A percentile compares a stretch with the other conserved stretches of the same genome.
Conservation (phyloP, 257 asterid species). For the Capsicum pubescens region DNA sequence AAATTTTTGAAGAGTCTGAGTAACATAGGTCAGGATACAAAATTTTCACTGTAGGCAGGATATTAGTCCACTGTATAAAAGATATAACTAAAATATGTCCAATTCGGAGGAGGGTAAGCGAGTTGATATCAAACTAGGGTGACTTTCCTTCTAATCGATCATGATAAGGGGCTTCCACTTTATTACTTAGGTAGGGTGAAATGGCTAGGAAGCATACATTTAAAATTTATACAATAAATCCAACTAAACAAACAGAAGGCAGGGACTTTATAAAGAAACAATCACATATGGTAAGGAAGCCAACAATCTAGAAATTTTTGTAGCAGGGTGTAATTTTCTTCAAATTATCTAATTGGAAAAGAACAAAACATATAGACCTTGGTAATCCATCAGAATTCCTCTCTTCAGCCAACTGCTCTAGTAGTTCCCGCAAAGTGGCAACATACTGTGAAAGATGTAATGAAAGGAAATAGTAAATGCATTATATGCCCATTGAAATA, state of each 20-base stretch:
- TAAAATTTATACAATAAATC: neutral
- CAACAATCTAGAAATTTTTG: neutral
- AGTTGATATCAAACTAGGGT: neutral
- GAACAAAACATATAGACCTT: slow-evolving; percentile 55
- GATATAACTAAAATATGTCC: neutral
- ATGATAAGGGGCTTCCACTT: neutral
- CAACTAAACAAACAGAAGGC: neutral
- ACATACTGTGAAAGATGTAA: slow-evolving; percentile 64
- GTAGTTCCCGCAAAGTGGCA: slow-evolving; percentile 80
- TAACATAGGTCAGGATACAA: neutral
- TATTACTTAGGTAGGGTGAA: neutral
- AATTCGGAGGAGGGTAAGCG: neutral
- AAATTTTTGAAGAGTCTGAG: too few species aligned
- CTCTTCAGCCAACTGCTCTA: slow-evolving; percentile 89
- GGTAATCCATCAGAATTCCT: slow-evolving; percentile 77
- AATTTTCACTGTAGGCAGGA: neutral
- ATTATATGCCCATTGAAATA: slow-evolving; percentile 1
- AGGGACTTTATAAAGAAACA: neutral
- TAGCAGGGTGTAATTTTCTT: neutral
- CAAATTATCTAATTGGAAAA: slow-evolving; percentile 7
- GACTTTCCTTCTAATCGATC: neutral
- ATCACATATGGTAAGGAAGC: neutral
- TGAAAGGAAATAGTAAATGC: slow-evolving; percentile 29
- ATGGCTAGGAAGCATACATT: neutral
- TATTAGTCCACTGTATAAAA: neutral